A percentile compares a stretch with the other conserved stretches of the same genome.
Evolutionary conservation across 495 filamentous ascomycete species (phyloP).

Genomic region (Apiosordaria backusii): DNA sequence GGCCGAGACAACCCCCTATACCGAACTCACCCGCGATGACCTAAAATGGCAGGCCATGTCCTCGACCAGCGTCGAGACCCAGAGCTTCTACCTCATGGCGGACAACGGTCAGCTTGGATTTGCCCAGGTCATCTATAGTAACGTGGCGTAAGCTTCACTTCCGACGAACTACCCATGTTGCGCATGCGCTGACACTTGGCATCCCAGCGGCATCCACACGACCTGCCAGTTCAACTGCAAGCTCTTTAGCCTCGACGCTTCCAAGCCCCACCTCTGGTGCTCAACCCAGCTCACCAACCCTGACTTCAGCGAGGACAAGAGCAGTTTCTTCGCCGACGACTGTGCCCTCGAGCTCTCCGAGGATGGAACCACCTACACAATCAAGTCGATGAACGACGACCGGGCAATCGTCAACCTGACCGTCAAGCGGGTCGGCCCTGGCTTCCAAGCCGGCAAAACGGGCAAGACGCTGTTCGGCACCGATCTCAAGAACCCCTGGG

Average conservation of each 20-base stretch:
- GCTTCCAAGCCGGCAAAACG: slow-evolving; percentile 81
- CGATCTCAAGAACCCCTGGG: slow-evolving; percentile 82
- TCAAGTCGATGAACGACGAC: slow-evolving; percentile 81
- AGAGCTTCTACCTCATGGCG: slow-evolving; percentile 86
- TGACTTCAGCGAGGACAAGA: slow-evolving; percentile 79
- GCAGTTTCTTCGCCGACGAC: slow-evolving; percentile 77
- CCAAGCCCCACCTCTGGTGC: slow-evolving; percentile 73
- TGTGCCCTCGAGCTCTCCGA: slow-evolving; percentile 78
- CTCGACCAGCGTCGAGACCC: slow-evolving; percentile 90
- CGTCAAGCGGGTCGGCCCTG: slow-evolving; percentile 69
- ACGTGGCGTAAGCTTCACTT: slow-evolving; percentile 71
- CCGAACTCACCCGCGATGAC: slow-evolving; percentile 70
- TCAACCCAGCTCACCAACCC: slow-evolving; percentile 70
- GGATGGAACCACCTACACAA: slow-evolving; percentile 72
- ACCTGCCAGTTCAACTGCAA: slow-evolving; percentile 91
- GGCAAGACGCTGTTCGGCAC: slow-evolving; percentile 83
- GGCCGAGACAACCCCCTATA: slow-evolving; percentile 73
- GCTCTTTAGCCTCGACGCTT: slow-evolving; percentile 68
- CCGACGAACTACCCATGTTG: slow-evolving; percentile 10
- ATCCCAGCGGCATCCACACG: slow-evolving; percentile 73
- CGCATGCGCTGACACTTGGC: slow-evolving; percentile 29
- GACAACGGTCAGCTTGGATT: slow-evolving; percentile 73
- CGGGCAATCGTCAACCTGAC: slow-evolving; percentile 77
- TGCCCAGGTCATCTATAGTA: slow-evolving; percentile 94
- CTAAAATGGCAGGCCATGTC: slow-evolving; percentile 78